Evolutionary conservation across 495 filamentous ascomycete species (phyloP).

Genomic region (Neurospora sp.): DNA sequence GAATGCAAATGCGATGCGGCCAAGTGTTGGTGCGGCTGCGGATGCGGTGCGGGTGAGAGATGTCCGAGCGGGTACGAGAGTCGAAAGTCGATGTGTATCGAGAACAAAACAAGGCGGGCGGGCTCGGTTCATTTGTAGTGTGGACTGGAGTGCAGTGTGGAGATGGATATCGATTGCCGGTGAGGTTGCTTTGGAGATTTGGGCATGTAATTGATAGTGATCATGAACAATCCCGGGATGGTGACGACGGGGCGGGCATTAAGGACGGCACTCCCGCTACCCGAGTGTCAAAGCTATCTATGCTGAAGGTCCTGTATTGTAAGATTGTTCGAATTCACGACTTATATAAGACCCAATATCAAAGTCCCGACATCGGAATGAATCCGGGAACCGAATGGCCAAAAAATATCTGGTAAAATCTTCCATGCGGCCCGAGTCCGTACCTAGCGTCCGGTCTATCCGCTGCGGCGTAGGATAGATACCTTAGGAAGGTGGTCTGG

Average conservation of each 20-base stretch:
- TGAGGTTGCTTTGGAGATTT: not conserved
- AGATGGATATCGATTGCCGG: not conserved
- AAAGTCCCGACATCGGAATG: not conserved
- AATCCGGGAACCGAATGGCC: not conserved
- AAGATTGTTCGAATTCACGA: not conserved
- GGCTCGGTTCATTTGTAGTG: not conserved
- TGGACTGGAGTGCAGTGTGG: not conserved
- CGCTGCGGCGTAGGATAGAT: not conserved
- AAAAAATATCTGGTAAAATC: not conserved
- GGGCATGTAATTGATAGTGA: not conserved
- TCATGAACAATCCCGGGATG: not conserved
- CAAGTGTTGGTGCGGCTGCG: not conserved
- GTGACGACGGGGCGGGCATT: not conserved
- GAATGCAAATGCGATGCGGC: not conserved
- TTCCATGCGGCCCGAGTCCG: not conserved
- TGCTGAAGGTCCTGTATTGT: not conserved
- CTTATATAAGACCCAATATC: not conserved
- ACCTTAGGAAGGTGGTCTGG: not conserved
- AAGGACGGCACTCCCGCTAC: not conserved
- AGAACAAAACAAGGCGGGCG: not conserved
- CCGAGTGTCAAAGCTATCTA: not conserved
- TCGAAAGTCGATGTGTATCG: not conserved
- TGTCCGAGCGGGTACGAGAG: not conserved
- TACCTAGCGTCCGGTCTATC: not conserved
- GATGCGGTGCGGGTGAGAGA: not conserved